Percentiles rank a stretch among this genome's conserved stretches.
These are phyloP conservation scores for Lachnum nothofagi DNA, from an alignment of 2,329 filamentous ascomycete genomes.

Conservation along the genomic window DNA sequence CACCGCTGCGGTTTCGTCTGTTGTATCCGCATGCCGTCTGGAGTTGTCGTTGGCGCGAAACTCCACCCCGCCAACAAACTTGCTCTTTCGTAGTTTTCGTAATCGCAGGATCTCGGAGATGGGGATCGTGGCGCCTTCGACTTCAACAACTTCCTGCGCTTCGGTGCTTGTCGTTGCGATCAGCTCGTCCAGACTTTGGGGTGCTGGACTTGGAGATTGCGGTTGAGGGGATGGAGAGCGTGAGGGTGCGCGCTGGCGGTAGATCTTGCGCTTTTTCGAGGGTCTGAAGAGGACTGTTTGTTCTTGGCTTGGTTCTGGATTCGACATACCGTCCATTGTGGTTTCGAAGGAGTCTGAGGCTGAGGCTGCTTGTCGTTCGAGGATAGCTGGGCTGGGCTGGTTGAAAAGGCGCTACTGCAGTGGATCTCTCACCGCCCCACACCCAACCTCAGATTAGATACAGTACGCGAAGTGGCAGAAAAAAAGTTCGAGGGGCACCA, in stretches of 20 bases:
- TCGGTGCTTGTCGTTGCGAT: conserved; percentile 20
- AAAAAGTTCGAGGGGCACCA: conserved; percentile 10
- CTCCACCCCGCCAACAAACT: conserved; percentile 47
- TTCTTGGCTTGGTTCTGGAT: conserved; percentile 1
- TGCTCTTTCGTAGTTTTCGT: conserved; percentile 44
- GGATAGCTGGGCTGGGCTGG: too few species aligned
- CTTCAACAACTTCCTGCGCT: conserved; percentile 11
- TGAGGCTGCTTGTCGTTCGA: too few species aligned
- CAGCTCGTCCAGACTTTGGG: conserved; percentile 30
- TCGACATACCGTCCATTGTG: too few species aligned
- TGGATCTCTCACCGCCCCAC: not conserved
- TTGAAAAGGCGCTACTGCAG: too few species aligned
- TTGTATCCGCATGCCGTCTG: conserved; percentile 11
- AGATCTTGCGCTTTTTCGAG: conserved; percentile 56
- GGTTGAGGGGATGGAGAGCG: conserved; percentile 6
- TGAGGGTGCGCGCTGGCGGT: conserved; percentile 45
- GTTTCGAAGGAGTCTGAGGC: too few species aligned
- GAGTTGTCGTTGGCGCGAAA: conserved; percentile 38
- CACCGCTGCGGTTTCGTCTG: conserved; percentile 8
- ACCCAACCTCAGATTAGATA: conserved; percentile 6
- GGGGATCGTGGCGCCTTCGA: conserved; percentile 37
- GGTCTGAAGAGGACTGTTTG: conserved; percentile 42
- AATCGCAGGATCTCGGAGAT: conserved; percentile 49
- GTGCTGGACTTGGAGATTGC: conserved; percentile 7
- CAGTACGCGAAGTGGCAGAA: conserved; percentile 2